Evolutionary conservation across 2,329 filamentous ascomycete genomes (phyloP), one percentile per base, ranked within the genome.

Genomic region (Epichloe bromicola): DNA sequence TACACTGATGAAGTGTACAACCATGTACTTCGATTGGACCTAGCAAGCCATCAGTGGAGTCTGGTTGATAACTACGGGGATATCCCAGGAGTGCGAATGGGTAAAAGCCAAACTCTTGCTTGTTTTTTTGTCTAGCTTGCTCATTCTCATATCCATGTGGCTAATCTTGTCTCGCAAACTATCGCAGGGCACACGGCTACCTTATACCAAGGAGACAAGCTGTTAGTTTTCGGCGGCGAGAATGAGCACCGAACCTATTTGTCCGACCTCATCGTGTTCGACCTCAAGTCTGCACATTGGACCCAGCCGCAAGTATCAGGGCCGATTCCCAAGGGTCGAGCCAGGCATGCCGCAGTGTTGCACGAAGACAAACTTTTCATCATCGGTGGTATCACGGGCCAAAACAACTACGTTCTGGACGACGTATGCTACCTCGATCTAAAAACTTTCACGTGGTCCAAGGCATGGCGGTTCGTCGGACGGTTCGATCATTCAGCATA

Each of bases 1-100:
- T 97, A 95, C 65, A 98, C 93, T 0, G 93, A 98, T 66, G 93
- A 98, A 72, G 87, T 98, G 17, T 98, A 98, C 70, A 98, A 98
- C 64, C 93, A 98, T 70, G 93, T 98, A 41, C 74, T 98, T 56
- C 84, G 82, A 60, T 72, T 98, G 48, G 90, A 98, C 65, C 77
- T 98, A 56, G 76, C 85, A 54, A 90, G 85, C 55, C 83, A 93
- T 59, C 88, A 93, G 65, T 98, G 93, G 93, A 93, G 82, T 58
- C 73, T 98, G 48, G 91, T 98, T 19, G 93, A 97, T 70, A 98
- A 98, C 68, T 98, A 95, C 72, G 93, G 93, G 36, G 91, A 97
- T 68, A 97, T 97, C 57, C 91, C 91, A 4, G 91, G 91, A 14
- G 91, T 97, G 47, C 83, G 91, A 58, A 97, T 97, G 93, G 91